Evolutionary conservation across 306 rosid genomes (phyloP), one percentile per base, ranked within the genome.

Genomic region (Arachis stenosperma): DNA sequence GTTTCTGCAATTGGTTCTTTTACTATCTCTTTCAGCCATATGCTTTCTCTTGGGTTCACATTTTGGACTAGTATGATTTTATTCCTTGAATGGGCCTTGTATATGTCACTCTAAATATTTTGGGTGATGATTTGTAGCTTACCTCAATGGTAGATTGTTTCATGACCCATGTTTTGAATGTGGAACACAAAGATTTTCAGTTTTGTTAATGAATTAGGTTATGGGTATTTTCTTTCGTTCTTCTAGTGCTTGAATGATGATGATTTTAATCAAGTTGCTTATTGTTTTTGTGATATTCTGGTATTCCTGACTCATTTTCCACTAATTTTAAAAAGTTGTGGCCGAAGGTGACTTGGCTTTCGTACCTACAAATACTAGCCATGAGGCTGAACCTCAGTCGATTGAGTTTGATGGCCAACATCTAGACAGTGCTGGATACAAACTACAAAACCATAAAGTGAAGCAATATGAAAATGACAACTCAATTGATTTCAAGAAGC

Each of bases 311-410:
- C 67, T 66, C 50, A 63, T 60, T 69, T 72, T 74, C 80, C 67
- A 66, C 52, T 62, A 52, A n/a, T 46, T n/a, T 60, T 44, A 42
- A 54, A 76, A 67, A 81, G 66, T 65, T 12, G 72, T 29, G 75
- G 80, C 96, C 91, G 99, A 91, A 66, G 86, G 90, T 78, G 90
- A 90, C 42, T 72, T 75, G 48, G 76, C 82, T 67, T 77, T 83
- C 69, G 67, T 78, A 71, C 90, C 83, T 67, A 76, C 84, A 61
- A 71, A 81, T 71, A 75, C 76, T 54, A 75, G 81, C 54, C 78
- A 65, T 66, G 80, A 81, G 70, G 74, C 82, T 50, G 88, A 80
- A 53, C 78, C 83, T 50, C 69, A 85, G 39, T 62, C 92, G 4
- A 81, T 83, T 6, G 88, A 86, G 61, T 77, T 85, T 77, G 78